Evolutionary conservation across 192 early-diverging fungal genomes (phyloP).

Genomic region (Gaertneriomyces semiglobifer): DNA sequence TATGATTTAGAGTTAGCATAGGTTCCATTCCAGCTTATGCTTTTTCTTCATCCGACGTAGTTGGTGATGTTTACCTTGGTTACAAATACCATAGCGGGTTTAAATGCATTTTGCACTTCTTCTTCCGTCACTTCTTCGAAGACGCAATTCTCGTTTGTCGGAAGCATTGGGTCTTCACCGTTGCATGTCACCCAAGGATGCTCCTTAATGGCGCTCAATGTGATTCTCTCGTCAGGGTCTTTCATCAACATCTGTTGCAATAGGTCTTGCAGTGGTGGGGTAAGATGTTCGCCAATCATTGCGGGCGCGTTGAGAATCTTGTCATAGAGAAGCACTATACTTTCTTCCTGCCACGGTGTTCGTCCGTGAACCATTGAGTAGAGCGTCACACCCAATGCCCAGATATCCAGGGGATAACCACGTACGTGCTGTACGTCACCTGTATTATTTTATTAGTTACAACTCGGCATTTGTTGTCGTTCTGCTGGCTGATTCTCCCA

Average conservation of each 20-base stretch:
- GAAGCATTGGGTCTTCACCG: slow-evolving; percentile 36
- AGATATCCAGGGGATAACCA: slow-evolving; percentile 54
- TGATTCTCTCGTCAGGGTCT: slow-evolving; percentile 37
- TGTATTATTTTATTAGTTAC: neutral
- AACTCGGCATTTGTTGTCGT: too few relatives aligned
- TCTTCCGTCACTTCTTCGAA: slow-evolving; percentile 48
- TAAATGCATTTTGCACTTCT: slow-evolving; percentile 49
- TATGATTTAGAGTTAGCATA: neutral
- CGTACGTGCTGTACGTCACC: slow-evolving; percentile 23
- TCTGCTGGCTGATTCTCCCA: neutral
- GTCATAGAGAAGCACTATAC: slow-evolving; percentile 34
- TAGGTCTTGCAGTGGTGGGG: slow-evolving; percentile 30
- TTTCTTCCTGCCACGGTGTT: slow-evolving; percentile 49
- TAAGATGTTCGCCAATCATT: slow-evolving; percentile 26
- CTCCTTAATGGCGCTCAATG: slow-evolving; percentile 34
- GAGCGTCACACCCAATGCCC: slow-evolving; percentile 59
- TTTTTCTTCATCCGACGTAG: neutral
- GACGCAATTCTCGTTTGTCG: slow-evolving; percentile 46
- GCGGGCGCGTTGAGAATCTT: slow-evolving; percentile 42
- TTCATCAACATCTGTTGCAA: slow-evolving; percentile 46
- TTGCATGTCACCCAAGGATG: slow-evolving; percentile 46
- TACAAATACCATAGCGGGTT: slow-evolving; percentile 39
- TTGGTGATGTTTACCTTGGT: slow-evolving; percentile 17
- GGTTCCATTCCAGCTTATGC: neutral
- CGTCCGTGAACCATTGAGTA: slow-evolving; percentile 56